These are phyloP conservation scores for Globisporangium solare DNA, from an alignment of 352 stramenopile genomes.

Conservation along the genomic window DNA sequence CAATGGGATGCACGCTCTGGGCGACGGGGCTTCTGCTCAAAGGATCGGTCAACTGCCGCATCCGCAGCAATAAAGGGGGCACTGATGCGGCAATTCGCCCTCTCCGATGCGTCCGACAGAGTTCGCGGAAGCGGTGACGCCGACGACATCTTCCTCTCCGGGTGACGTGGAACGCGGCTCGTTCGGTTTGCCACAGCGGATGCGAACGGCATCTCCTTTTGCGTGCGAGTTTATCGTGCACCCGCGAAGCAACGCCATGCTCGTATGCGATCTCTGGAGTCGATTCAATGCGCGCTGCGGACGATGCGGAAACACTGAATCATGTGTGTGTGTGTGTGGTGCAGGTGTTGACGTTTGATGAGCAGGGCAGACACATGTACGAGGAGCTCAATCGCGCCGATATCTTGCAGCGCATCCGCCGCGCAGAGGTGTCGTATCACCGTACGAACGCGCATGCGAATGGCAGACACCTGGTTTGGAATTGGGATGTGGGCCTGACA, in stretches of 20 bases:
- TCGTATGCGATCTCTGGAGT: conserved; percentile 10
- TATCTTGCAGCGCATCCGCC: conserved; percentile 28
- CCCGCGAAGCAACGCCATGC: conserved; percentile 15
- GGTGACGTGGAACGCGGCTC: background rate
- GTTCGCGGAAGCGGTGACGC: conserved; percentile 17
- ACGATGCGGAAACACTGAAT: too few species aligned
- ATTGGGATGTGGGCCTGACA: too few species aligned
- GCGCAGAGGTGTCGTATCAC: conserved; percentile 8
- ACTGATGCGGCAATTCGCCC: too few species aligned
- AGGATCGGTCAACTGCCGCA: too few species aligned
- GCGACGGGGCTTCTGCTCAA: too few species aligned
- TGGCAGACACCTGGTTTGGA: too few species aligned
- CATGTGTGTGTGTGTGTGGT: background rate
- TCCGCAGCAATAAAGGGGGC: too few species aligned
- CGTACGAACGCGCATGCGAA: too few species aligned
- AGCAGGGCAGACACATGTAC: conserved; percentile 21
- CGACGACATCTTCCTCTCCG: background rate
- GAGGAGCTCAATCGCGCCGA: conserved; percentile 22
- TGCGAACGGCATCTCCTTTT: background rate
- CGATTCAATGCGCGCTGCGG: too few species aligned
- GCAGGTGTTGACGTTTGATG: conserved; percentile 27
- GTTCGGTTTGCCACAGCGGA: too few species aligned
- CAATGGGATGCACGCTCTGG: too few species aligned
- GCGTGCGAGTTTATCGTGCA: conserved; percentile 9
- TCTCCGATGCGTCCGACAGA: background rate